Evolutionary conservation across 2,329 filamentous ascomycete genomes (phyloP), one percentile per base, ranked within the genome.

Genomic region (Fusarium musae): DNA sequence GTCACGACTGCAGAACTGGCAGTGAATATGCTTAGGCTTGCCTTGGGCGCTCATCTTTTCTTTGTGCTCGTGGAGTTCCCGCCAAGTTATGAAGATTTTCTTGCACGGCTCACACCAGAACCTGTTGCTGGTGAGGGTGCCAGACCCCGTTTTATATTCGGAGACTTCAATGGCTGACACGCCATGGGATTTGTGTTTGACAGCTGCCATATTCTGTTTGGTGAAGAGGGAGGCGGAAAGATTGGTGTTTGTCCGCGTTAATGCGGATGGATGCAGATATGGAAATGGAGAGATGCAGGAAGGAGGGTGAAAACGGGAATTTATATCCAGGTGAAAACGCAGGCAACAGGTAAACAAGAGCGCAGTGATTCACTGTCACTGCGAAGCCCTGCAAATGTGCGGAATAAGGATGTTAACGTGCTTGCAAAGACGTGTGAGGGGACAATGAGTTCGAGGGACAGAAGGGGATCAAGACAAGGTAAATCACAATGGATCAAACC

Each of bases 1-100:
- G 36, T 82, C 77, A 13, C 77, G 42, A 7, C 81, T 78, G 60
- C 85, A 86, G 34, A 81, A 66, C 30, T 80, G 77, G 77, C 84
- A 86, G 64, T 79, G 80, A 23, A 83, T 78, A 61, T 84, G 81
- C 21, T 75, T 64, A 2, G 70, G 28, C 10, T 75, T 73, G 9
- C 74, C 75, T 13, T 49, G 58, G 3, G 64, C 58, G 10, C 77
- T 75, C 71, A 80, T 79, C 26, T 76, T 72, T 26, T 66, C 66
- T 53, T 82, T 83, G 59, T 82, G 82, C 15, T 77, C 58, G n/a
- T 69, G 58, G 1, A 83, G 63, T 3, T 62, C 69, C 9, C 79
- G 73, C 68, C 66, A 76, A 23, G 57, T 75, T 1, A 58, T 57
- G 58, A 83, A 83, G 10, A 52, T 34, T 7, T 72, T 43, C 5